Evolutionary conservation across 768 basidiomycete genomes (phyloP).

Genomic region (Termitomyces sp.): DNA sequence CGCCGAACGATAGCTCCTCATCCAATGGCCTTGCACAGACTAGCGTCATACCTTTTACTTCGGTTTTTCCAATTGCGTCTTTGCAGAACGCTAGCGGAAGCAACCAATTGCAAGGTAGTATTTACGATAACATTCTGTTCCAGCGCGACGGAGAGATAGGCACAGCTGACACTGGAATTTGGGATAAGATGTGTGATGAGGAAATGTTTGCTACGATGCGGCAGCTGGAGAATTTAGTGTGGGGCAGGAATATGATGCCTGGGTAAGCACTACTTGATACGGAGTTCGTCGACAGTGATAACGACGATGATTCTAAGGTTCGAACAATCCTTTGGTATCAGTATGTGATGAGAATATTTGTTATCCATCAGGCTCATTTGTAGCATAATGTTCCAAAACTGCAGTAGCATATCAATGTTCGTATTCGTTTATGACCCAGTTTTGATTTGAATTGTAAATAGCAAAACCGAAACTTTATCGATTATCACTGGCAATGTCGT

Average conservation of each 20-base stretch:
- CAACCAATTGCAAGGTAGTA: conserved; percentile 12
- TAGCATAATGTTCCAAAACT: too few relatives aligned
- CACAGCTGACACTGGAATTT: conserved; percentile 34
- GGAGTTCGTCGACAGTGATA: background rate
- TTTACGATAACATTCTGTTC: conserved; percentile 11
- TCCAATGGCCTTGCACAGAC: background rate
- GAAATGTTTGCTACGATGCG: conserved; percentile 70
- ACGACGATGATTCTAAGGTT: background rate
- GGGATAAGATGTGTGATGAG: conserved; percentile 39
- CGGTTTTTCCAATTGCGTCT: conserved; percentile 24
- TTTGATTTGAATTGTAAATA: too few relatives aligned
- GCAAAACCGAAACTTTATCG: too few relatives aligned
- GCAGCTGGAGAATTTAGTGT: conserved; percentile 63
- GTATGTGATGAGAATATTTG: too few relatives aligned
- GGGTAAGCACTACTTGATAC: conserved; percentile 38
- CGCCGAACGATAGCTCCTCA: background rate
- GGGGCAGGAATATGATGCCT: conserved; percentile 80
- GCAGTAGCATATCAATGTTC: too few relatives aligned
- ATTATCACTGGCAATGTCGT: too few relatives aligned
- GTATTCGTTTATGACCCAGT: too few relatives aligned
- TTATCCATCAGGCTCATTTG: too few relatives aligned
- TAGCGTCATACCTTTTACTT: conserved; percentile 15
- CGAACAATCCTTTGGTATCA: too few relatives aligned
- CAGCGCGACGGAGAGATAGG: conserved; percentile 19
- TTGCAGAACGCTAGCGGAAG: conserved; percentile 11